Percentiles rank a stretch among this genome's conserved stretches.
Conservation (phyloP, 2,329 filamentous ascomycete species). For the Gaeumannomyces sp. region DNA sequence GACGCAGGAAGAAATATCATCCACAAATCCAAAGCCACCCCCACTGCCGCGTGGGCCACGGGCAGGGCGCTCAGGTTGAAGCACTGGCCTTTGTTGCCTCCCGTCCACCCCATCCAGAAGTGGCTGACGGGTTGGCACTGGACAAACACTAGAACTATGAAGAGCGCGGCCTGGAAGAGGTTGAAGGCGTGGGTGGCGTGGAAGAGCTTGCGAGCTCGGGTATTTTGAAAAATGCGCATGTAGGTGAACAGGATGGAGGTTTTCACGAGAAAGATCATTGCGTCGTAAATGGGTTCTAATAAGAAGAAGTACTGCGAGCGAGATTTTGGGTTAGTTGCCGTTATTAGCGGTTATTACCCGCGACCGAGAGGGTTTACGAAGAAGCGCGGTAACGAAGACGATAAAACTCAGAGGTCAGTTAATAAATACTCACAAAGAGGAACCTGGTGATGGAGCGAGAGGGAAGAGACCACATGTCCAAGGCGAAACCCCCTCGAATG, state of each 20-base stretch:
- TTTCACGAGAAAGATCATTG: not conserved
- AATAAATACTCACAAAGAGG: not conserved
- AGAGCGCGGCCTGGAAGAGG: conserved; percentile 3
- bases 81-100: not conserved
- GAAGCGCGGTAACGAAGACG: not conserved
- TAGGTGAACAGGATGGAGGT: conserved; percentile 5
- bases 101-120: conserved; percentile 6
- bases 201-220: not conserved
- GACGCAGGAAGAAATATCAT: not conserved
- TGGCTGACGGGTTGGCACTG: conserved; percentile 4
- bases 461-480: conserved; percentile 8
- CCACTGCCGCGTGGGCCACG: conserved; percentile 4
- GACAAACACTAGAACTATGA: not conserved
- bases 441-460: conserved; percentile 1
- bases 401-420: not conserved
- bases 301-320: conserved; percentile 3
- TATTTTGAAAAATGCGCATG: conserved; percentile 7
- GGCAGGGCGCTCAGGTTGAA: conserved; percentile 10
- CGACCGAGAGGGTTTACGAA: too few species aligned
- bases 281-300: not conserved
- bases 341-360: too few species aligned
- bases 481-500: not conserved
- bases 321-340: not conserved
- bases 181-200: conserved; percentile 1
- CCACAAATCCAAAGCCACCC: conserved; percentile 4